Evolutionary conservation across 2,329 filamentous ascomycete species (phyloP), one percentile per base, ranked within the genome.

Genomic region (Ceratocystis lukuohia): DNA sequence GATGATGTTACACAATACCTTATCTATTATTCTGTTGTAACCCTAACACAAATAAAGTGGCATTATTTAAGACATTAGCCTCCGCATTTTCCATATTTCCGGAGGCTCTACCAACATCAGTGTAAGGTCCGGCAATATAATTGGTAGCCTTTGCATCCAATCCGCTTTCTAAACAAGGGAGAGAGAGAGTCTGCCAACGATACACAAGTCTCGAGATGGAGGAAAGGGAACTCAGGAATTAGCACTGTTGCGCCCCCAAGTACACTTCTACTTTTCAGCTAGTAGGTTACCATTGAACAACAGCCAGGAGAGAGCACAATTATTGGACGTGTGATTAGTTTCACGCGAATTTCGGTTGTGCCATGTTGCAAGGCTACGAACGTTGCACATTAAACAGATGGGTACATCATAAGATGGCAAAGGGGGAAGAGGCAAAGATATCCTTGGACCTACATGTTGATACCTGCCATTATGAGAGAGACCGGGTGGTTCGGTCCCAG

Each of bases 261-360:
- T 15, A 41, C 37, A 41, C 37, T 12, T 1, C 37, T 41, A 15
- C 37, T 41, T 41, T 15, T 41, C 37, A 41, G 37, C 12, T 4
- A 15, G 37, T 15, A 41, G 37, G 37, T 12, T 41, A 37, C 33
- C 33, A 37, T 12, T 37, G 33, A 37, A 12, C 33, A 37, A 37
- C 10, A 15, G 12, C 10, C 37, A 41, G 30, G 30, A 15, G 37
- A 41, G 10, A 53, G 20, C 22, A 53, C 6, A 12, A 53, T 53
- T 17, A 15, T 53, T 53, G 15, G 20, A 28, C 17, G 7, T 17
- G 3, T 15, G 33, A 8, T 10, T 7, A 37, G 56, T n/a, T 8
- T 59, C 56, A 37, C 56, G 25, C 28, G 56, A 59, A 59, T 59
- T 59, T 59, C 56, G 56, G 56, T 59, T 59, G 56, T 59, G 56